Evolutionary conservation across 2,329 filamentous ascomycete species (phyloP), one percentile per base, ranked within the genome.

Genomic region (Penicillium sp.): DNA sequence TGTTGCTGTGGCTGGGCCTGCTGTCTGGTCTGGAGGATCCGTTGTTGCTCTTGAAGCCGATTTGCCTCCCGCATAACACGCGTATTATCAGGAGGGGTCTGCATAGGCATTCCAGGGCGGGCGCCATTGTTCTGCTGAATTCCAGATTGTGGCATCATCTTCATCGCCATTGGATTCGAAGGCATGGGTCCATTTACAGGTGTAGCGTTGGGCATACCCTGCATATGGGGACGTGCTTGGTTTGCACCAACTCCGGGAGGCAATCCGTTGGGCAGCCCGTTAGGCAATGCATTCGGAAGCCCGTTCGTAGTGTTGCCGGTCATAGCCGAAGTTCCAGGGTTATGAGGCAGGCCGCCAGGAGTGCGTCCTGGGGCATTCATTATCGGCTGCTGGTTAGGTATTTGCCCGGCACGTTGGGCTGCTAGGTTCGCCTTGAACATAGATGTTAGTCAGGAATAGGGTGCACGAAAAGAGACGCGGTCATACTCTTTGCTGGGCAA

Each of bases 101-200:
- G 82, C 58, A 84, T 72, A n/a, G 67, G 61, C 48, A 72, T 63
- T 17, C 69, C 69, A 45, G 71, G 64, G 33, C 69, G 64, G n/a
- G 61, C 56, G n/a, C 31, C 62, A 61, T 47, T 69, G 64, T 29
- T 61, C 47, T 69, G 69, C 40, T 81, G 77, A 72, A 87, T 77
- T 48, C 84, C 78, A 45, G 80, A 76, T 54, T 84, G 69, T 13
- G 69, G 66, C 57, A 72, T 68, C 66, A 74, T 74, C 53, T 72
- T 73, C 72, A 86, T 78, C 37, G 80, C 77, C 62, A 81, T 75
- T 72, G 79, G 24, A 72, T 77, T 51, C n/a, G n/a, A n/a, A 73
- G 77, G 53, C 69, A 77, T 47, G 71, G 75, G 53, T 66, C 68
- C 67, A 78, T 74, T 63, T 74, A 80, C 62, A 48, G 63, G 59